These are phyloP conservation scores for Gossypium bickii DNA, from an alignment of 345 rosid species.

Conservation along the genomic window DNA sequence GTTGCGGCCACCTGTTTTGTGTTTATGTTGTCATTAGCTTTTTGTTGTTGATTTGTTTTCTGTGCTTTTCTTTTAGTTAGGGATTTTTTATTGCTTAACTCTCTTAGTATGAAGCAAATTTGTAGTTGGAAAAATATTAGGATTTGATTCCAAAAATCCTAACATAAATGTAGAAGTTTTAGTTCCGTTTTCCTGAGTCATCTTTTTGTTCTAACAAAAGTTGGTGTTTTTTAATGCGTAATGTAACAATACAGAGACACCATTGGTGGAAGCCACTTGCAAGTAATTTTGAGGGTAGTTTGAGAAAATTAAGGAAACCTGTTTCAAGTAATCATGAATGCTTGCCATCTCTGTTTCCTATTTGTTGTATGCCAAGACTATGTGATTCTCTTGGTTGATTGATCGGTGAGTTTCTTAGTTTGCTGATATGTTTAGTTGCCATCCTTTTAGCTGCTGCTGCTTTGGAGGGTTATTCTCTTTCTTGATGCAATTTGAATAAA, in stretches of 20 bases:
- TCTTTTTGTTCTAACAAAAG: background rate
- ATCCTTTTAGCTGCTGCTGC: conserved; percentile 7
- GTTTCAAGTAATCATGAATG: background rate
- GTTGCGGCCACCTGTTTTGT: background rate
- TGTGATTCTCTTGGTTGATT: background rate
- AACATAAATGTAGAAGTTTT: background rate
- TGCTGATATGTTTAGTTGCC: conserved; percentile 14
- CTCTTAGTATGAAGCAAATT: background rate
- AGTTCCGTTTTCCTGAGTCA: background rate
- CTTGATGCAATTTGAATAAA: conserved; percentile 10
- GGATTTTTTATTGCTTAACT: background rate
- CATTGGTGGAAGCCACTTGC: background rate
- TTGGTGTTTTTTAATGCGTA: background rate
- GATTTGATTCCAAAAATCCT: background rate
- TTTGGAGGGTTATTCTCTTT: conserved; percentile 10
- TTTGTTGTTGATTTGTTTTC: background rate
- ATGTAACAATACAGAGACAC: background rate
- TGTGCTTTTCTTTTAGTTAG: background rate
- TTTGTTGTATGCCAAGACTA: background rate
- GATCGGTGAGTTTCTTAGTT: conserved; percentile 3
- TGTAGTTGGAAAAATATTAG: background rate
- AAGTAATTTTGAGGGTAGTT: background rate
- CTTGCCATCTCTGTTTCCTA: background rate
- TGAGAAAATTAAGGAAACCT: background rate
- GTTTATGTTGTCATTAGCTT: background rate